Conservation (phyloP, 2,329 filamentous ascomycete species). For the Aphanoascus verrucosus region DNA sequence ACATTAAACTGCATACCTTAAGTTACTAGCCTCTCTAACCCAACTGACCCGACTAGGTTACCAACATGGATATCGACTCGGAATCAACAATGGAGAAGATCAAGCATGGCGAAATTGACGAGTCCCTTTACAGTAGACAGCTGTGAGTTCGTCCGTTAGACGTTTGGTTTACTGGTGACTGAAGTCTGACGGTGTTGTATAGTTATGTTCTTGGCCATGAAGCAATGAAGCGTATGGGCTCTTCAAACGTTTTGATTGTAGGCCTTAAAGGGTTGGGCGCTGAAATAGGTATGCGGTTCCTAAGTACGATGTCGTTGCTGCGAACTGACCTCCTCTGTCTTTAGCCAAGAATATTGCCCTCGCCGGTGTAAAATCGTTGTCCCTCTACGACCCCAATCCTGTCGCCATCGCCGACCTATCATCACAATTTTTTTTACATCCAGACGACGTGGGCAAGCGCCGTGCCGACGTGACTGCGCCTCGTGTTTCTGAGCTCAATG, state of each 20-base stretch:
- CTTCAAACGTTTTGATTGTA: conserved; percentile 85
- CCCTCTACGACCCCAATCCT: conserved; percentile 79
- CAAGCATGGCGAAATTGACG: conserved; percentile 56
- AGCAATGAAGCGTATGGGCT: conserved; percentile 97
- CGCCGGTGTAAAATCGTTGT: conserved; percentile 93
- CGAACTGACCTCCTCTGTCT: conserved; percentile 1
- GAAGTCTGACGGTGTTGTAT: conserved; percentile 14
- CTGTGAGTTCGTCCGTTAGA: conserved; percentile 31
- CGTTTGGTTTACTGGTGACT: not conserved
- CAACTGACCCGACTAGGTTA: conserved; percentile 32
- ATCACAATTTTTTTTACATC: conserved; percentile 90
- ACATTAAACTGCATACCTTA: conserved; percentile 5
- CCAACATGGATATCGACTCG: conserved; percentile 53
- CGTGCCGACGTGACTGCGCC: conserved; percentile 79
- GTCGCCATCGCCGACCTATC: conserved; percentile 81
- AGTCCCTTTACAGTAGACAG: conserved; percentile 57
- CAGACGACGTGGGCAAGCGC: conserved; percentile 81
- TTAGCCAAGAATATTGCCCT: conserved; percentile 95
- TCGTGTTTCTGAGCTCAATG: conserved; percentile 85
- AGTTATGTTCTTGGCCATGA: conserved; percentile 62
- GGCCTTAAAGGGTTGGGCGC: conserved; percentile 91
- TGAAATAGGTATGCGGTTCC: conserved; percentile 54
- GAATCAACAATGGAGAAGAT: conserved; percentile 49
- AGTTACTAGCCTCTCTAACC: conserved; percentile 10
- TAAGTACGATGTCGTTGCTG: not conserved